Evolutionary conservation across 2,329 filamentous ascomycete genomes (phyloP).

Genomic region (Plectosphaerella sp.): DNA sequence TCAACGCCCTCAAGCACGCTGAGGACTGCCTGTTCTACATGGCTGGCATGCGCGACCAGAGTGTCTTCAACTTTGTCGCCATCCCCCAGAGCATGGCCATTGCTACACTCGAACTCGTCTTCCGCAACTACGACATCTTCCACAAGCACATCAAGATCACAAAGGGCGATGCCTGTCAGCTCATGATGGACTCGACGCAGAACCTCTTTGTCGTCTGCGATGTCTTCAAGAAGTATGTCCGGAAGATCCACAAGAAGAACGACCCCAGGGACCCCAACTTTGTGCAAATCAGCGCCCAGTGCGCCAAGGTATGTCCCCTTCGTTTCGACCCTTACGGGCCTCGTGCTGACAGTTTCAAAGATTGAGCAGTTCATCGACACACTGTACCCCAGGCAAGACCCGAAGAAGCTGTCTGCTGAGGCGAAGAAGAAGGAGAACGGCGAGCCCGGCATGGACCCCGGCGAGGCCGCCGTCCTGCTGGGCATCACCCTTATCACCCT

Average conservation of each 20-base stretch:
- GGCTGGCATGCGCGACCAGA: slow-evolving; percentile 90
- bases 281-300: slow-evolving; percentile 84
- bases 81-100: slow-evolving; percentile 98
- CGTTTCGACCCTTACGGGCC: neutral
- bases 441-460: slow-evolving; percentile 44
- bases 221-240: slow-evolving; percentile 72
- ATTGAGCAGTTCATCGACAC: slow-evolving; percentile 95
- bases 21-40: slow-evolving; percentile 98
- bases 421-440: slow-evolving; percentile 31
- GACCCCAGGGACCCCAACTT: slow-evolving; percentile 90
- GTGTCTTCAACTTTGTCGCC: slow-evolving; percentile 97
- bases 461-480: slow-evolving; percentile 63
- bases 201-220: slow-evolving; percentile 79
- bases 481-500: slow-evolving; percentile 65
- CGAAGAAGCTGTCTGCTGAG: slow-evolving; percentile 49
- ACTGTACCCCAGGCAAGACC: slow-evolving; percentile 81
- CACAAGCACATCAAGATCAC: slow-evolving; percentile 91
- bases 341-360: slow-evolving; percentile 34
- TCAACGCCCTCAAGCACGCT: slow-evolving; percentile 79
- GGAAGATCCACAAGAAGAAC: slow-evolving; percentile 88
- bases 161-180: slow-evolving; percentile 84
- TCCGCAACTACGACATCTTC: slow-evolving; percentile 86
- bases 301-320: slow-evolving; percentile 62
- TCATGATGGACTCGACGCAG: slow-evolving; percentile 92
- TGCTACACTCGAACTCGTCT: slow-evolving; percentile 85